Base-by-base conservation (phyloP, 805 yeast species). In the Candida corydali region DNA sequence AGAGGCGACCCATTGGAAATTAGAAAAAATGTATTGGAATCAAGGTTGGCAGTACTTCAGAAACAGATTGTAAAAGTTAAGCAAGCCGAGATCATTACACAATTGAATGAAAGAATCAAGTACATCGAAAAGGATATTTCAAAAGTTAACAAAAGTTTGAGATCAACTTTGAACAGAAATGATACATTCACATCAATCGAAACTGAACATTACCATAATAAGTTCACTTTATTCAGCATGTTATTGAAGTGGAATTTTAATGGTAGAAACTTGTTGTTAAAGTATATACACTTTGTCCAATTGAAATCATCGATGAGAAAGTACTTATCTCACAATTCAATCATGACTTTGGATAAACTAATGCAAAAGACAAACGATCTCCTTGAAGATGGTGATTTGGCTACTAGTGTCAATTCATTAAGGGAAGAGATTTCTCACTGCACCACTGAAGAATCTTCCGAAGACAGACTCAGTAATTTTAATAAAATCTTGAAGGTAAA, bases 231-330 rank as follows among this genome's bases (percentile, higher is more conserved):
- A 11, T 51, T 63, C 5, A 54, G 61, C 19, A 64, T 63, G 69
- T 53, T 64, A 26, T 45, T 66, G 25, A 68, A 67, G 39, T 68
- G 73, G 73, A 67, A 68, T 42, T 56, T 54, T 29, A 38, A 47
- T 5, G 63, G 61, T 33, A 46, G 73, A 18, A 62, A 68, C 30
- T 39, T 45, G 6, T 39, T 64, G 12, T 43, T 59, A 37, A 61
- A 57, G 40, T 67, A 65, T 41, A 42, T 68, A 38, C 68, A 64
- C 43, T 61, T 59, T 33, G 63, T 65, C 10, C 61, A 61, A 17
- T 40, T 61, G 22, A 49, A 46, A 26, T 47, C 54, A 11, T 45
- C 45, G 23, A 44, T 62, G 32, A 35, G 41, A 19, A 59, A 59
- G 34, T 65, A 57, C 34, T 40, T 66, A 30, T 55, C 66, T 3